phyloP scores from a whole-genome alignment of 257 asterid species.

The Scutellaria barbata region DNA sequence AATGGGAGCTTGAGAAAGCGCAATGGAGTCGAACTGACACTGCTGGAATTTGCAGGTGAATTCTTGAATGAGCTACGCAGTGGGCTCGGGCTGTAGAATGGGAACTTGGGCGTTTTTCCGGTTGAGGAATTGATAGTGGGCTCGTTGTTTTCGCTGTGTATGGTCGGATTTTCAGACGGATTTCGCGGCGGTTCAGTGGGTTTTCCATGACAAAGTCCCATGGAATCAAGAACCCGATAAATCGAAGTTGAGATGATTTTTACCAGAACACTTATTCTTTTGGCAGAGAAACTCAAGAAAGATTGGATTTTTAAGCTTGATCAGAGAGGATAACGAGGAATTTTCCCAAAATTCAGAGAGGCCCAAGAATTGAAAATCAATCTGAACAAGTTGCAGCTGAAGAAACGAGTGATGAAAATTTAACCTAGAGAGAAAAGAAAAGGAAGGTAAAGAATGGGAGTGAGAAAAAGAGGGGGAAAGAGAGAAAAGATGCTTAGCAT shows the following conservation, averaged over 20 bases:
- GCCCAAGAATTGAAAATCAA: conserved; percentile 35
- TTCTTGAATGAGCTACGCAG: conserved; percentile 67
- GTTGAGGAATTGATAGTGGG: conserved; percentile 46
- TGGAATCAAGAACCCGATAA: conserved; percentile 55
- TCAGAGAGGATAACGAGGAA: conserved; percentile 42
- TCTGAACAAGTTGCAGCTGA: conserved; percentile 39
- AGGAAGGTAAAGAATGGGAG: conserved; percentile 51
- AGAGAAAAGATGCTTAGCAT: conserved; percentile 68
- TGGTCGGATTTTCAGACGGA: conserved; percentile 52
- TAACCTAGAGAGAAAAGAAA: conserved; percentile 2
- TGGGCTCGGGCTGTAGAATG: conserved; percentile 94
- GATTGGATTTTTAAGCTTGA: conserved; percentile 41
- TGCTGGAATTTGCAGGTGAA: conserved; percentile 75
- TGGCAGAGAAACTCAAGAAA: conserved; percentile 27
- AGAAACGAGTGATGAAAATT: conserved; percentile 38
- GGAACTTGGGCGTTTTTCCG: conserved; percentile 79
- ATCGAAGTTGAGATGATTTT: background rate
- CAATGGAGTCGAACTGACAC: conserved; percentile 79
- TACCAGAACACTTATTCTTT: background rate
- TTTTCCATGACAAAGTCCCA: conserved; percentile 98
- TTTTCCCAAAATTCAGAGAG: conserved; percentile 27
- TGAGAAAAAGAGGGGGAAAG: conserved; percentile 45
- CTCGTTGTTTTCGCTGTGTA: conserved; percentile 50
- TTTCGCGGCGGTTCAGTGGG: conserved; percentile 65
- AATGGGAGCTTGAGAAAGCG: conserved; percentile 81